phyloP scores from a whole-genome alignment of 345 rosid species.

The Sapria himalayana region DNA sequence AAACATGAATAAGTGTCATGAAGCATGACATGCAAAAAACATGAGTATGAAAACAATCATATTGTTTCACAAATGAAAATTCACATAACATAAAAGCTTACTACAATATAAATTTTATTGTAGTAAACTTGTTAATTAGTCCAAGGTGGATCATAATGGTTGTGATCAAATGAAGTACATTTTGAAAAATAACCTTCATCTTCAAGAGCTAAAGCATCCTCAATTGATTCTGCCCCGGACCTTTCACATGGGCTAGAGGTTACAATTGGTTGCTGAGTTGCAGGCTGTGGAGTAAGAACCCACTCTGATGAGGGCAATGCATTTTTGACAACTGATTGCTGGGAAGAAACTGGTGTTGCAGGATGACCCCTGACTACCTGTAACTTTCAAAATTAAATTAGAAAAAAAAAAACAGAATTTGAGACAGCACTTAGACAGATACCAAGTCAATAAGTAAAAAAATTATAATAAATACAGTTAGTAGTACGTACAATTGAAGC shows the following conservation, averaged over 20 bases:
- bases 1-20: too few species aligned
- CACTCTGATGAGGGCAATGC: conserved; percentile 18
- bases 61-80: too few species aligned
- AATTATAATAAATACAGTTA: conserved; percentile 3
- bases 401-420: conserved; percentile 1
- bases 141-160: too few species aligned
- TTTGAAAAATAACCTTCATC: conserved; percentile 19
- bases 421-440: background rate
- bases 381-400: conserved; percentile 14
- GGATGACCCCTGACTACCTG: conserved; percentile 36
- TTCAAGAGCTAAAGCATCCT: conserved; percentile 24
- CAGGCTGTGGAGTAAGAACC: conserved; percentile 19
- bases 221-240: conserved; percentile 19
- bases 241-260: conserved; percentile 17
- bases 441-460: background rate
- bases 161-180: background rate
- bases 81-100: too few species aligned
- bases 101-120: too few species aligned
- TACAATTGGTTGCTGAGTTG: conserved; percentile 11
- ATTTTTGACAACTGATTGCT: conserved; percentile 18
- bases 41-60: too few species aligned
- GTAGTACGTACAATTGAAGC: conserved; percentile 48
- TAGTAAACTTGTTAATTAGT: too few species aligned
- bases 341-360: conserved; percentile 16
- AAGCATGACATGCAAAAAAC: too few species aligned